Base-by-base conservation (phyloP, 495 filamentous ascomycete species). In the Podospora conica region DNA sequence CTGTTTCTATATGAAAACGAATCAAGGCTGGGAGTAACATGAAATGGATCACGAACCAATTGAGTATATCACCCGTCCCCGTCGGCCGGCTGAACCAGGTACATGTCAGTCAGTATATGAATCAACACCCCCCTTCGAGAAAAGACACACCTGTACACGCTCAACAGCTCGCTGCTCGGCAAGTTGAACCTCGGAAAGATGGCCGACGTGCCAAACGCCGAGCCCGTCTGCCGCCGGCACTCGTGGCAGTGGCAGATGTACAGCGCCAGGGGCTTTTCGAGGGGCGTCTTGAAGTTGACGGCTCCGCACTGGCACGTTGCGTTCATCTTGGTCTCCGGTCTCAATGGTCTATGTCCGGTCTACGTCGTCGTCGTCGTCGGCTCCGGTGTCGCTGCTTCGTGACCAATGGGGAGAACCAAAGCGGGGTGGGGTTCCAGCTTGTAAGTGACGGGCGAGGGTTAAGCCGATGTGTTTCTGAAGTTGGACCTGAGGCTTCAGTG, bases 201-300 rank as follows among this genome's bases (percentile, higher is more conserved):
- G 62, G 87, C 87, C 25, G 83, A 86, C 59, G 86, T 83, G 25
- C 88, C 87, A 70, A 87, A 89, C n/a, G 88, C 86, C 18, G 85
- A 86, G 60, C 84, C 81, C 58, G 87, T 84, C 76, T 91, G 88
- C 63, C 83, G 82, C 28, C 83, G 85, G 74, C 88, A 91, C 68
- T 88, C 82, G 48, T 78, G 73, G 74, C 88, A 91, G 77, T 91
- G 88, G 76, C 88, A 91, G 71, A 88, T 85, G 70, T 88, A 90
- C 18, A 89, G 71, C 1, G 81, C 81, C 24, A 88, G 78, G 1
- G 86, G 86, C 61, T 81, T 76, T 20, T 73, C 68, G 2, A 81
- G 73, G 57, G 88, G 85, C 31, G 88, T 87, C 66, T 80, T 84
- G 76, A 90, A 90, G 63, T 68, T 63, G 24, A 90, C 80, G 18